Evolutionary conservation across 495 filamentous ascomycete genomes (phyloP), one percentile per base, ranked within the genome.

Genomic region (Filosporella fistucella): DNA sequence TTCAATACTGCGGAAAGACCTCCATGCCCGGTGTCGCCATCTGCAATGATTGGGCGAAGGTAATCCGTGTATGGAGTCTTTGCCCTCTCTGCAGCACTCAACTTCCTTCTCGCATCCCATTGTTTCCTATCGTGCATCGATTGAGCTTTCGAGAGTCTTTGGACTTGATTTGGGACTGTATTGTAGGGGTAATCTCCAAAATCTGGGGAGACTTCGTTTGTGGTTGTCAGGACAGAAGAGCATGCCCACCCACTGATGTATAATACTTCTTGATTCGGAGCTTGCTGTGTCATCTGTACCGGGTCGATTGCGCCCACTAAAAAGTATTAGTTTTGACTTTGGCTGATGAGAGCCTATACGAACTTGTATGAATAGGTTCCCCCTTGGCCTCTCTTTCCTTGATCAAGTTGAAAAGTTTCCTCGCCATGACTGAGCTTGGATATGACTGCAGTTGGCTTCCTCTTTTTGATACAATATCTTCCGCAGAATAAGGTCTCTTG

Each of bases 121-220:
- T 96, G 88, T 68, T 93, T 95, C 28, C 94, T 83, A 65, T 98
- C 93, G 62, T 98, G 93, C 71, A 97, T 78, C 44, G 89, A 87
- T 64, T 98, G 93, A 4, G 93, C 94, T 68, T 97, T 97, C 70
- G 91, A 88, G 47, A 98, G 65, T 48, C 93, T 77, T 68, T 98
- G 88, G 9, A 98, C 93, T 66, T 98, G 93, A 66, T 97, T 98
- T 13, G 93, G 93, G 4, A 98, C 93, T 0, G 93, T 98, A 61
- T 96, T 96, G 67, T 98, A 98, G 2, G 93, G 93, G 65, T 98
- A 98, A 62, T 98, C 93, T 50, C 93, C 93, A 62, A 98, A 94
- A 62, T 98, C 93, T 5, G 93, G 84, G 1, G 88, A 95, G 3
- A 98, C 93, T 63, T 98, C 93, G 68, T 98, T 96, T 18, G 93